Conservation (phyloP, 78 protist species). For the Dictyostelium brefeldianum region DNA sequence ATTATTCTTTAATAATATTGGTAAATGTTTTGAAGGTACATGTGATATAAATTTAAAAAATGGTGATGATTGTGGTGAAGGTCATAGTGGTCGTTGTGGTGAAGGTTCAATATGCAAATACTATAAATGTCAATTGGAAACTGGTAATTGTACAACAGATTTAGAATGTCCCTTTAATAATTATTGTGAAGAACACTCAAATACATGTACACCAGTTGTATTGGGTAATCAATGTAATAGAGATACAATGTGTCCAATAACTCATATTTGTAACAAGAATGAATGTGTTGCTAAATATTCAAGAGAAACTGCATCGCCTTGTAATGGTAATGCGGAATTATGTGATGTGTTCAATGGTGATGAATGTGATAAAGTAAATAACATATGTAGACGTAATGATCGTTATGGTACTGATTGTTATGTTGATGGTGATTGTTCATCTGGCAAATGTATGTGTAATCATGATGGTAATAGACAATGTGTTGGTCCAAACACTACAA, state of each 20-base stretch:
- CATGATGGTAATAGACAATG: not conserved
- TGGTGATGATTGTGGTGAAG: conserved; percentile 7
- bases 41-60: not conserved
- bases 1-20: too few species aligned
- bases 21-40: not conserved
- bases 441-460: not conserved
- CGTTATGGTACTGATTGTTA: conserved; percentile 8
- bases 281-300: conserved; percentile 6
- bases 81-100: not conserved
- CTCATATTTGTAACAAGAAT: not conserved
- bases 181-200: conserved; percentile 14
- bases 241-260: not conserved
- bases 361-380: not conserved
- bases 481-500: not conserved
- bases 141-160: not conserved
- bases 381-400: not conserved
- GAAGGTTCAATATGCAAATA: not conserved
- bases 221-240: not conserved
- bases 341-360: conserved; percentile 21
- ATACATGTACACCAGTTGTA: not conserved
- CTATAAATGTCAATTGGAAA: not conserved
- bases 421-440: conserved; percentile 31
- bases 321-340: not conserved
- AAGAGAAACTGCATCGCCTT: not conserved
- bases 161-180: not conserved